Evolutionary conservation across 1,139 yeast genomes (phyloP).

Genomic region (Geotrichum restrictum): DNA sequence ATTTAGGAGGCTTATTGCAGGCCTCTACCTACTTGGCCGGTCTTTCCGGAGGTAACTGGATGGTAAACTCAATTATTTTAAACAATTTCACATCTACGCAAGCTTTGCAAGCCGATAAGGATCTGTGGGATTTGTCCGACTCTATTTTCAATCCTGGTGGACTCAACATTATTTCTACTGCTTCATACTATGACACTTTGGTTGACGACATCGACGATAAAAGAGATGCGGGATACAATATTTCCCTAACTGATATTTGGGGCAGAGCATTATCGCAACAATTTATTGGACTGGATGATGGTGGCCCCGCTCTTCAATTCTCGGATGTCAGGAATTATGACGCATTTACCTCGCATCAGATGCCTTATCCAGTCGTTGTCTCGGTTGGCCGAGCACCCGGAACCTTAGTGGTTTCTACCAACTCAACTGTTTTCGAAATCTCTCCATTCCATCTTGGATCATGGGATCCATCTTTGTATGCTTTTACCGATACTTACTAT

Average conservation of each 20-base stretch:
- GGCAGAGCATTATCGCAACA: slow-evolving; percentile 81
- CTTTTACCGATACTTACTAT: slow-evolving; percentile 70
- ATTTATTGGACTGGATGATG: slow-evolving; percentile 55
- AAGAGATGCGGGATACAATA: slow-evolving; percentile 69
- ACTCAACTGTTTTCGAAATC: slow-evolving; percentile 80
- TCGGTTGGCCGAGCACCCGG: slow-evolving; percentile 82
- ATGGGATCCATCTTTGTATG: slow-evolving; percentile 77
- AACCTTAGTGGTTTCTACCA: slow-evolving; percentile 45
- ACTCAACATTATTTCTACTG: slow-evolving; percentile 53
- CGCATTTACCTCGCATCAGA: slow-evolving; percentile 54
- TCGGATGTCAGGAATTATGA: slow-evolving; percentile 55
- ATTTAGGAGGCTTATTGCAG: slow-evolving; percentile 75
- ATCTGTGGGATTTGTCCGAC: slow-evolving; percentile 69
- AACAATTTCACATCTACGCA: slow-evolving; percentile 80
- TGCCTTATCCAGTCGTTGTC: slow-evolving; percentile 89
- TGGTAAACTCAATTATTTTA: slow-evolving; percentile 74
- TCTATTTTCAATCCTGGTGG: slow-evolving; percentile 71
- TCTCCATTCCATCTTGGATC: slow-evolving; percentile 80
- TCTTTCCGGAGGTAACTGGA: slow-evolving; percentile 86
- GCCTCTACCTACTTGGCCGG: slow-evolving; percentile 79
- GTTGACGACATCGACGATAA: slow-evolving; percentile 56
- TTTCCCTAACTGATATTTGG: slow-evolving; percentile 85
- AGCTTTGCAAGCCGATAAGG: slow-evolving; percentile 53
- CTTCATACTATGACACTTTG: slow-evolving; percentile 53
- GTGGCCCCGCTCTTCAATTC: slow-evolving; percentile 67